Base-by-base conservation (phyloP, 768 basidiomycete species). In the Ephemerocybe angulata region DNA sequence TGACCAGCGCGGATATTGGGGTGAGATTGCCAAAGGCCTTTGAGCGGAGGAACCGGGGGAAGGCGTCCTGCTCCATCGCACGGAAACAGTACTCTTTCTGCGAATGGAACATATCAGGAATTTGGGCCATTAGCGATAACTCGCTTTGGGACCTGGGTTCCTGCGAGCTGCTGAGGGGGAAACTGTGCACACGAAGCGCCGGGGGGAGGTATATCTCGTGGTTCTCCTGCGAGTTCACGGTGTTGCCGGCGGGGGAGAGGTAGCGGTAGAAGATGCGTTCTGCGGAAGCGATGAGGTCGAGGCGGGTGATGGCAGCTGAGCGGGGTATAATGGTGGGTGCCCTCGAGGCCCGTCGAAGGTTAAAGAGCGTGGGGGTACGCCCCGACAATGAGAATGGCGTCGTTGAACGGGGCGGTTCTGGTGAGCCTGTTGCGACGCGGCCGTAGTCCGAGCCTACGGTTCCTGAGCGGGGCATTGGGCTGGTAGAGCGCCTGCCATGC, bases 11-110 rank as follows among this genome's bases (percentile, higher is more conserved):
- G 21, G 90, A 90, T 60, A 97, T 79, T 17, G 95, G 93, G 2
- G 97, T 98, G 51, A 99, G 74, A 70, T 98, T 99, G 27, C 93
- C 93, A 65, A 98, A 98, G n/a, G 95, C 95, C 73, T 98, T 99
- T 2, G 92, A 87, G 56, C 97, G 82, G 46, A 99, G 76, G 80
- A 99, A 98, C 4, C 96, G 82, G 40, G 91, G 92, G 74, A 91
- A 93, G 17, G 91, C 92, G 60, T 93, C 91, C 70, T 95, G 92
- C 64, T 97, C 94, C 87, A 98, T 93, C 0, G 92, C 91, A 43
- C 90, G 83, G 80, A 94, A 96, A 67, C 93, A 92, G 66, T 96
- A 97, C 66, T 97, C 93, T 76, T 98, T 98, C 76, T 98, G 96
- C 0, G 86, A 76, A 67, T 98, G 93, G 77, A 97, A 98, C 76